Evolutionary conservation across 257 asterid species (phyloP).

Genomic region (Vinca minor): DNA sequence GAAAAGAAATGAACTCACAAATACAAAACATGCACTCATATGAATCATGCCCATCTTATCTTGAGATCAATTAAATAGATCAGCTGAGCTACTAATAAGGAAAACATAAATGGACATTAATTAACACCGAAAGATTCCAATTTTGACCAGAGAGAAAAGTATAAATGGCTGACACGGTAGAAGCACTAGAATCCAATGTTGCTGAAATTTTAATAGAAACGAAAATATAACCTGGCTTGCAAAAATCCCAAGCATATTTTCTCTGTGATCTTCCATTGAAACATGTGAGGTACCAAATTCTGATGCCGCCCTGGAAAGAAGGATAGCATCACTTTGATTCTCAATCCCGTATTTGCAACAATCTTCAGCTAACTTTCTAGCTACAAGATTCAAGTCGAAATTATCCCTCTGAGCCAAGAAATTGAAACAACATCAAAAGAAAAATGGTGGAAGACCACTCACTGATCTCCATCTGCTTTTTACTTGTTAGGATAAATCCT

Average conservation of each 20-base stretch:
- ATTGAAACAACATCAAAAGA: conserved; percentile 17
- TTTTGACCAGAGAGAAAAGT: background rate
- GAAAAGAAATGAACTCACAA: background rate
- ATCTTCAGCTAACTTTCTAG: conserved; percentile 77
- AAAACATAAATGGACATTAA: background rate
- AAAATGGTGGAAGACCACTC: conserved; percentile 17
- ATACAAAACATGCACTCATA: background rate
- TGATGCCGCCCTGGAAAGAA: conserved; percentile 58
- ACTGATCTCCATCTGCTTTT: conserved; percentile 87
- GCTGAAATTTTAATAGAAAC: background rate
- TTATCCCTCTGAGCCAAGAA: conserved; percentile 14
- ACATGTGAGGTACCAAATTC: conserved; percentile 78
- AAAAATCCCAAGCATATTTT: conserved; percentile 66
- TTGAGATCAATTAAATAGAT: background rate
- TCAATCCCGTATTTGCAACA: conserved; percentile 83
- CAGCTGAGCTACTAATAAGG: background rate
- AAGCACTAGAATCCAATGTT: background rate
- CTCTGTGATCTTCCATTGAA: conserved; percentile 80
- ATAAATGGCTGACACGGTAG: background rate
- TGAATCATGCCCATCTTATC: background rate
- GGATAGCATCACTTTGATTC: conserved; percentile 53
- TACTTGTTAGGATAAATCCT: conserved; percentile 60
- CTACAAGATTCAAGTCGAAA: conserved; percentile 42
- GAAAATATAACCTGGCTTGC: conserved; percentile 54
- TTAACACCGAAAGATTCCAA: background rate